Conservation (phyloP, 129 eudicot species). For the Flaveria bidentis region DNA sequence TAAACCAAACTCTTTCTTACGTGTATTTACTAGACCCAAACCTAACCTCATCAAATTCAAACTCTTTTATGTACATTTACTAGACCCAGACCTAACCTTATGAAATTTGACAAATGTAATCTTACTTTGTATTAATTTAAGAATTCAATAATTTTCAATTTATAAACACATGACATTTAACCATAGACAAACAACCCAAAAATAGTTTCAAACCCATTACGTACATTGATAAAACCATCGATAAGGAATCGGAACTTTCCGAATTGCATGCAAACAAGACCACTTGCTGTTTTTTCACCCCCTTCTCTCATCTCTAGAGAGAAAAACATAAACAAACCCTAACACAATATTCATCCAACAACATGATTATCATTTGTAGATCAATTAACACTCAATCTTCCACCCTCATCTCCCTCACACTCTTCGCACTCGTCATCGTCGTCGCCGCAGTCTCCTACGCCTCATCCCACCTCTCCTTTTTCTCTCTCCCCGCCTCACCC, state of each 20-base stretch:
- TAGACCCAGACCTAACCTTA: too few relatives aligned
- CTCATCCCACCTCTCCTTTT: slow-evolving; percentile 35
- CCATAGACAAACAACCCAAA: too few relatives aligned
- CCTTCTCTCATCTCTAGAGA: too few relatives aligned
- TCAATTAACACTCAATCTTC: slow-evolving; percentile 33
- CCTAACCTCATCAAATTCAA: too few relatives aligned
- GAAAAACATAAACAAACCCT: slow-evolving; percentile 4
- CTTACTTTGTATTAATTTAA: too few relatives aligned
- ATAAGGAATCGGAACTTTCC: slow-evolving; percentile 42
- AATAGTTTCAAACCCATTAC: too few relatives aligned
- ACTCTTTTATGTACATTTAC: too few relatives aligned
- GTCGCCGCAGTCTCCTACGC: slow-evolving; percentile 34
- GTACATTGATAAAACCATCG: slow-evolving; percentile 17
- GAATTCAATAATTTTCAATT: too few relatives aligned
- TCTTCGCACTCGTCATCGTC: slow-evolving; percentile 35
- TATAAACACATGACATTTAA: too few relatives aligned
- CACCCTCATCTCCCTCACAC: slow-evolving; percentile 30
- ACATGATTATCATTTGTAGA: slow-evolving; percentile 33
- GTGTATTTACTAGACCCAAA: too few relatives aligned
- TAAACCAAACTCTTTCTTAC: too few relatives aligned
- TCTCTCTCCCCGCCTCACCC: slow-evolving; percentile 46
- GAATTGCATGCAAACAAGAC: slow-evolving; percentile 39
- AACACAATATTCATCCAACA: slow-evolving; percentile 1
- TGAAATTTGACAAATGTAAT: too few relatives aligned
- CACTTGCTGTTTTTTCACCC: slow-evolving; percentile 26